A percentile compares a stretch with the other conserved stretches of the same genome.
phyloP scores from a whole-genome alignment of 768 basidiomycete species.

The Leccinum variicolor region DNA sequence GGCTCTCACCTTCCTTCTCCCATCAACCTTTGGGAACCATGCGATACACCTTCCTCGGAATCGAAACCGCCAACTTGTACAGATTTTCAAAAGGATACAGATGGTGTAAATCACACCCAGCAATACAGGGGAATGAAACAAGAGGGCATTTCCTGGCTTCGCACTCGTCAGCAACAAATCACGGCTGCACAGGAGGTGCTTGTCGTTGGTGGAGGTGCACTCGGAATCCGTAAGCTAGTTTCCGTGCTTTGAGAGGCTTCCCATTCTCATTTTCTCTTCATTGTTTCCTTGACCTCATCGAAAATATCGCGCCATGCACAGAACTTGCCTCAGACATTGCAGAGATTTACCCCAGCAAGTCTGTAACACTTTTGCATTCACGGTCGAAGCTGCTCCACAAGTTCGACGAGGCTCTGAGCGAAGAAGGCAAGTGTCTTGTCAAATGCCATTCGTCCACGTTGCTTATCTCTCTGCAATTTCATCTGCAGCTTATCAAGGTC shows the following conservation, averaged over 20 bases:
- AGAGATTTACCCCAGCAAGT: conserved; percentile 47
- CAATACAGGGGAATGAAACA: conserved; percentile 43
- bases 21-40: conserved; percentile 49
- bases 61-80: background rate
- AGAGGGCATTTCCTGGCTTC: conserved; percentile 50
- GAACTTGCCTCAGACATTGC: conserved; percentile 66
- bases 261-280: background rate
- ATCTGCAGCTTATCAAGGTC: conserved; percentile 22
- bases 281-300: background rate
- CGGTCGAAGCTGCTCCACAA: conserved; percentile 49
- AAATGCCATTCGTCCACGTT: background rate
- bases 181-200: conserved; percentile 48
- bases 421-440: conserved; percentile 38
- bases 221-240: conserved; percentile 59
- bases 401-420: conserved; percentile 51
- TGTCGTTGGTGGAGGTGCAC: conserved; percentile 69
- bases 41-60: background rate
- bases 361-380: conserved; percentile 60
- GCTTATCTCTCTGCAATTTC: background rate
- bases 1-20: conserved; percentile 56
- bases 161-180: conserved; percentile 47
- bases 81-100: background rate
- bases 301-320: conserved; percentile 18
- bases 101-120: background rate
- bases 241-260: background rate